Percentiles rank a stretch among this genome's conserved stretches.
Evolutionary conservation across 805 yeast species (phyloP).

Genomic region (Teunomyces aglyptinius): DNA sequence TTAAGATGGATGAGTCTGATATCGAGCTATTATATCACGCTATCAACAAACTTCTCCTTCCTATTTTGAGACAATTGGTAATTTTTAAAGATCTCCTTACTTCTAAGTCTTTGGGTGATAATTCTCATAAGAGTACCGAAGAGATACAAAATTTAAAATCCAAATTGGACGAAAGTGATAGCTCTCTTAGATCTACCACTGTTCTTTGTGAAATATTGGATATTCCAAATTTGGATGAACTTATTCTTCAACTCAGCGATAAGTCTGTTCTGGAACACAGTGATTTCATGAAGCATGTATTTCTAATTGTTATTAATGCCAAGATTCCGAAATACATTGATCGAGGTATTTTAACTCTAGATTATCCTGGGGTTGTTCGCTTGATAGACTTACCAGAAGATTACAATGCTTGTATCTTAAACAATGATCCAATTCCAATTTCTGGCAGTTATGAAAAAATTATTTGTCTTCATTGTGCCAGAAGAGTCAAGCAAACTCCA

Average conservation of each 20-base stretch:
- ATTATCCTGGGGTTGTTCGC: conserved; percentile 55
- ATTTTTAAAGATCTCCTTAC: conserved; percentile 36
- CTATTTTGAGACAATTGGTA: conserved; percentile 35
- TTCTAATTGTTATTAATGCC: conserved; percentile 21
- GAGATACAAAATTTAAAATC: conserved; percentile 17
- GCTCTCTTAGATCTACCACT: conserved; percentile 17
- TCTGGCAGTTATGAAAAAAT: conserved; percentile 20
- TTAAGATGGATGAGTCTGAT: not conserved
- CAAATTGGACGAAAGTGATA: conserved; percentile 13
- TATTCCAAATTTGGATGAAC: conserved; percentile 22
- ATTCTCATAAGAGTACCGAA: conserved; percentile 12
- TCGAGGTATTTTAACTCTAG: conserved; percentile 29
- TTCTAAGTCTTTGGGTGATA: conserved; percentile 25
- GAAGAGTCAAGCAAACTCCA: conserved; percentile 14
- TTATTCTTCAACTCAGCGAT: conserved; percentile 11
- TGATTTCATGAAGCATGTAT: conserved; percentile 19
- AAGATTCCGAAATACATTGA: conserved; percentile 25
- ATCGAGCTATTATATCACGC: conserved; percentile 3
- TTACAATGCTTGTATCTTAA: conserved; percentile 26
- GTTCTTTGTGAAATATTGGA: conserved; percentile 24
- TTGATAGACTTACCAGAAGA: conserved; percentile 52
- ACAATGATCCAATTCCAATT: conserved; percentile 14
- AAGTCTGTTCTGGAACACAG: not conserved
- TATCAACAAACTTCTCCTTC: conserved; percentile 24
- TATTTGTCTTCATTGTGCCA: conserved; percentile 39